Evolutionary conservation across 2,329 filamentous ascomycete species (phyloP).

Genomic region (Epichloe gansuensis): DNA sequence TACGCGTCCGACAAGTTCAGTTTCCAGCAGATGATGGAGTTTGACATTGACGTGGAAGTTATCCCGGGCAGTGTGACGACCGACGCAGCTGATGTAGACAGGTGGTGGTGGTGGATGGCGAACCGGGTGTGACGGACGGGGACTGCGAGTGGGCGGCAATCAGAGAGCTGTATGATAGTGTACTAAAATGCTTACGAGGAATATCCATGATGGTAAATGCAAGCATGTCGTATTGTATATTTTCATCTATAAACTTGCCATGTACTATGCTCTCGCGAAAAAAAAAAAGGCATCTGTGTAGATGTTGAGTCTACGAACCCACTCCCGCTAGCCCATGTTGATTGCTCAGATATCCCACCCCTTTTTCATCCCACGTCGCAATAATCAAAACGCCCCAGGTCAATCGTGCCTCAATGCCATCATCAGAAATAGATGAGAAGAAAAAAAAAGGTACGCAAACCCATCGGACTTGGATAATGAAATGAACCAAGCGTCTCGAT

Average conservation of each 20-base stretch:
- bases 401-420: not conserved
- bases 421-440: not conserved
- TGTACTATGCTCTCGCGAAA: not conserved
- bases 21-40: conserved; percentile 74
- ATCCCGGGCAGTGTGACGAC: conserved; percentile 58
- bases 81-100: conserved; percentile 58
- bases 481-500: not conserved
- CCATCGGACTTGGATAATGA: not conserved
- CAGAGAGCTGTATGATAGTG: not conserved
- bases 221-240: conserved; percentile 8
- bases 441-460: not conserved
- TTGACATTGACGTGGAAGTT: conserved; percentile 67
- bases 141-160: not conserved
- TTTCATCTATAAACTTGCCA: not conserved
- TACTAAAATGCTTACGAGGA: too few relatives aligned
- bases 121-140: conserved; percentile 44
- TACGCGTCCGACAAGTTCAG: conserved; percentile 66
- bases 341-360: conserved; percentile 5
- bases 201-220: conserved; percentile 3
- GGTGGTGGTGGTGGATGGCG: conserved; percentile 88
- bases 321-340: conserved; percentile 2
- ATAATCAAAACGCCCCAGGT: not conserved
- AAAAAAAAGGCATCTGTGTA: conserved; percentile 13
- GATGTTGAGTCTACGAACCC: conserved; percentile 31
- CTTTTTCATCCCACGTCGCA: conserved; percentile 3